phyloP scores from a whole-genome alignment of 345 rosid species.

The Corymbia maculata region DNA sequence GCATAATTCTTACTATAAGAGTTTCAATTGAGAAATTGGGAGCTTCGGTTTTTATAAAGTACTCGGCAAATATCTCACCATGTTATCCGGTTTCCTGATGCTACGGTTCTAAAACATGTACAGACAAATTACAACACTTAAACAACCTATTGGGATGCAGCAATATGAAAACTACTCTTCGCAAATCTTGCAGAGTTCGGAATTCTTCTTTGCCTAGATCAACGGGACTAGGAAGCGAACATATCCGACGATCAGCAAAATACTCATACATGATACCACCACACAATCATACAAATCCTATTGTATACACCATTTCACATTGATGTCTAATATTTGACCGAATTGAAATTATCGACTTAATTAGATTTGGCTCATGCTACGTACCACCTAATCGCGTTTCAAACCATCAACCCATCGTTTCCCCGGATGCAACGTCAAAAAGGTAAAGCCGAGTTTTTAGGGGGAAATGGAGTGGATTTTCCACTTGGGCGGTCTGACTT shows the following conservation, averaged over 20 bases:
- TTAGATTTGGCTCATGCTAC: background rate
- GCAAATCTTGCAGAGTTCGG: background rate
- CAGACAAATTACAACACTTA: background rate
- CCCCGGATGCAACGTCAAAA: background rate
- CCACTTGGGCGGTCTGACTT: background rate
- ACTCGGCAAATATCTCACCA: background rate
- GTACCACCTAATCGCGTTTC: background rate
- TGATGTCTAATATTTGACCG: background rate
- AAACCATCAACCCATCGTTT: background rate
- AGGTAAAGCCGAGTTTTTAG: background rate
- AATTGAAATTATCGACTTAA: background rate
- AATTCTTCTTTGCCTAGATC: background rate
- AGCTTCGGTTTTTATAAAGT: background rate
- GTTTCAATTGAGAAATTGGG: background rate
- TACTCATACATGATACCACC: background rate
- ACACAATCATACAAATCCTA: background rate
- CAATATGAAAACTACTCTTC: background rate
- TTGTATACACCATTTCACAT: background rate
- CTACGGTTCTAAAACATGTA: background rate
- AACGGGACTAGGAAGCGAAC: background rate
- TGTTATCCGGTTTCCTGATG: background rate
- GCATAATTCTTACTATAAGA: background rate
- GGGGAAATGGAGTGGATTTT: background rate
- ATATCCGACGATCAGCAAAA: background rate
- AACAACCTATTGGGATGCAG: background rate